Evolutionary conservation across 2,329 filamentous ascomycete species (phyloP), one percentile per base, ranked within the genome.

Genomic region (Mycosphaerella sp.): DNA sequence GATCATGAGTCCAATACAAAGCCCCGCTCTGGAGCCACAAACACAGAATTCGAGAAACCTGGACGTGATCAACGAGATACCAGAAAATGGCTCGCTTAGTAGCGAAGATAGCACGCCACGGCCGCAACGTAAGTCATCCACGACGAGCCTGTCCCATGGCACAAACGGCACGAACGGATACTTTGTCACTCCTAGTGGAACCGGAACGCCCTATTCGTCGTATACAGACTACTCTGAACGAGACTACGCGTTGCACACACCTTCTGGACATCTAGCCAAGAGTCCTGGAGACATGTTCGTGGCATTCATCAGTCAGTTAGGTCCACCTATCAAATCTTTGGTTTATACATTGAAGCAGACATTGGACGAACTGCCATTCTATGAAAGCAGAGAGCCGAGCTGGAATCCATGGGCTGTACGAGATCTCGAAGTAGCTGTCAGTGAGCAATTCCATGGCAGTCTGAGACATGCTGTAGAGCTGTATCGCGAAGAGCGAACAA

Each of bases 271-370:
- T 17, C 48, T 62, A 1, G 59, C 54, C 2, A 61, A 65, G 41
- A 64, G 58, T 29, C 64, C 91, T 0, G 82, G 86, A 0, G 89
- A 95, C 55, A 95, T 97, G 60, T 97, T 97, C 67, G 84, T 89
- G 9, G 78, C 91, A 4, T 98, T 97, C 70, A 95, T 98, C 56
- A 78, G 80, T 17, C 83, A 93, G 61, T 76, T 98, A 21, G 93
- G 93, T 0, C 93, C 93, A 1, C 93, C 92, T 0, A 95, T 96
- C 84, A 95, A 95, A 70, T 96, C 92, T 0, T 74, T 98, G n/a
- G 89, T 89, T 2, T 93, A 87, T 64, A 97, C 93, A 0, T 73
- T 98, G 39, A 89, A 89, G 9, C 86, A 95, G 67, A 90, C 95
- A 8, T 80, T 98, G 6, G 85, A 89, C 50, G 90, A 95, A 58